Evolutionary conservation across 176 grass and related monocot genomes (phyloP).

Genomic region (Rhipidocladum racemiflorum): DNA sequence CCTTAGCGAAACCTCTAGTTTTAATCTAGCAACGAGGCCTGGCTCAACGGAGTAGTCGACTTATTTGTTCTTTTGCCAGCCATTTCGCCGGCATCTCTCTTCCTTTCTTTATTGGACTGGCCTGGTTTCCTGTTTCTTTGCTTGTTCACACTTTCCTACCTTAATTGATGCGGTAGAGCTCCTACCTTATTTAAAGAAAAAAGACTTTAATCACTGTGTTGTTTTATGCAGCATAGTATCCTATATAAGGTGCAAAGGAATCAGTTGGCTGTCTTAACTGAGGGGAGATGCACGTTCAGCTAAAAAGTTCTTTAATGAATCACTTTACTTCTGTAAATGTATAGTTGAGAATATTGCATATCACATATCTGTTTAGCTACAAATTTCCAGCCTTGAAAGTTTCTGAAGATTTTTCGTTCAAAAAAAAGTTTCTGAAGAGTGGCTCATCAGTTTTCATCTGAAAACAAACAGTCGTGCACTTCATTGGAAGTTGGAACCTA

Average conservation of each 20-base stretch:
- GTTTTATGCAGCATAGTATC: neutral
- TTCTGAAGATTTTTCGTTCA: neutral
- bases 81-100: no score
- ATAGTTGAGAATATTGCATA: neutral
- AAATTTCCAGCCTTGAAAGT: neutral
- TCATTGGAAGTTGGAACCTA: neutral
- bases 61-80: no score
- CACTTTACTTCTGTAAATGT: neutral
- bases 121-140: no score
- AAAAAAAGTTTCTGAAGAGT: neutral
- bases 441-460: neutral
- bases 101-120: no score
- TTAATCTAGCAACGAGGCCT: no score
- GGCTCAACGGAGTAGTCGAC: no score
- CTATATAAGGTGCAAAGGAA: neutral
- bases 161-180: no score
- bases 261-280: neutral
- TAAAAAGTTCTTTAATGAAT: neutral
- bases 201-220: neutral
- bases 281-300: neutral
- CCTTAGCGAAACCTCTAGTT: no score
- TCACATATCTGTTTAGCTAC: neutral
- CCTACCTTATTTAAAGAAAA: no score
- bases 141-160: no score
- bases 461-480: neutral